Evolutionary conservation across 192 early-diverging fungal genomes (phyloP).

Genomic region (Geranomyces variabilis): DNA sequence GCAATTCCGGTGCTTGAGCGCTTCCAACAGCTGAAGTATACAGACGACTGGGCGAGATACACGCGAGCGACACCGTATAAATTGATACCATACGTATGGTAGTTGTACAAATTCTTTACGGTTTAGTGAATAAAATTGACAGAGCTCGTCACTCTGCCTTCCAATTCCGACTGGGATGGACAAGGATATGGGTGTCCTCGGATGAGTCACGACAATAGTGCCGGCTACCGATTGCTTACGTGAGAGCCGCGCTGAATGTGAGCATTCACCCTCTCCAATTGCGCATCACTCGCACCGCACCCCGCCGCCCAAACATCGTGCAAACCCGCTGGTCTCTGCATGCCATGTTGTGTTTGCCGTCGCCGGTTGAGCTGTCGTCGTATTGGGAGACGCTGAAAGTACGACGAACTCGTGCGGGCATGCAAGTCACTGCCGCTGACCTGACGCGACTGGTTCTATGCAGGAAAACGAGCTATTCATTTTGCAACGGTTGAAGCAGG

Average conservation of each 20-base stretch:
- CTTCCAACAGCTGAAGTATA: constrained; percentile 25
- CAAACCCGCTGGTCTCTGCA: neutral
- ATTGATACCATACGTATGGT: constrained; percentile 30
- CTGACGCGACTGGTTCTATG: neutral
- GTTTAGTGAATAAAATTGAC: too few relatives aligned
- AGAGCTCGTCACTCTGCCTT: too few relatives aligned
- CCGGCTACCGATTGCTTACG: too few relatives aligned
- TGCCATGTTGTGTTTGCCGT: constrained; percentile 29
- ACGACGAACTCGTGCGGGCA: neutral
- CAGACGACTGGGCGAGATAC: constrained; percentile 27
- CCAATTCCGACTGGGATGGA: too few relatives aligned
- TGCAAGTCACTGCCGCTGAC: neutral
- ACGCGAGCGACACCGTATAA: constrained; percentile 11
- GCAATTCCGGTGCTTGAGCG: constrained; percentile 28
- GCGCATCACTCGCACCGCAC: too few relatives aligned
- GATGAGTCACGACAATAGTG: too few relatives aligned
- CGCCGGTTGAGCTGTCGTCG: constrained; percentile 24
- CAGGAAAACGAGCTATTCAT: constrained; percentile 50
- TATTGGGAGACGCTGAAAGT: constrained; percentile 39
- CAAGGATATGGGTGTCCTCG: too few relatives aligned
- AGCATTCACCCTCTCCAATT: too few relatives aligned
- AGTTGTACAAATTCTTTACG: too few relatives aligned
- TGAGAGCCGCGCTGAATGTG: too few relatives aligned
- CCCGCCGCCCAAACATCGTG: too few relatives aligned
- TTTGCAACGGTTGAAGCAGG: constrained; percentile 46